Evolutionary conservation across 352 stramenopile genomes (phyloP).

Genomic region (Pythium grandisporangium): DNA sequence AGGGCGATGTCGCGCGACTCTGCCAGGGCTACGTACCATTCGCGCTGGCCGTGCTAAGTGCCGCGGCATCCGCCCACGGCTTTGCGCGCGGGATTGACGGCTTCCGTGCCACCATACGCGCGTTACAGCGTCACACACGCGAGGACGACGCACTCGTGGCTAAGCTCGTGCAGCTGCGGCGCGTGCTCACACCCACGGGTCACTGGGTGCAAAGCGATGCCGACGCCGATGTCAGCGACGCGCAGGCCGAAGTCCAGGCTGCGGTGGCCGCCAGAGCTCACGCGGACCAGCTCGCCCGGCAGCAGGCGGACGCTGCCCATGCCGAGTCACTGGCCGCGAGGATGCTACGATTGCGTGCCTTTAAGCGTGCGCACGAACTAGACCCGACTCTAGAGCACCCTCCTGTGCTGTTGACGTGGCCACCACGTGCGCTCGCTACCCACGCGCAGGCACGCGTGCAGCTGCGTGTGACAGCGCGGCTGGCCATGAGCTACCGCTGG

Average conservation of each 20-base stretch:
- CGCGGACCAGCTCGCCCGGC: too few relatives aligned
- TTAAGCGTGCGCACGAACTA: constrained; percentile 47
- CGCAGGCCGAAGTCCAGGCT: too few relatives aligned
- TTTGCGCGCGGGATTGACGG: constrained; percentile 34
- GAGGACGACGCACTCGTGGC: constrained; percentile 12
- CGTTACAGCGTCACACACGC: constrained; percentile 21
- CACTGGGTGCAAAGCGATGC: constrained; percentile 45
- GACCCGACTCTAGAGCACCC: constrained; percentile 32
- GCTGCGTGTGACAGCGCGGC: constrained; percentile 31
- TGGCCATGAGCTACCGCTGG: constrained; percentile 34
- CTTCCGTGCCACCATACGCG: constrained; percentile 32
- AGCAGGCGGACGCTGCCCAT: too few relatives aligned
- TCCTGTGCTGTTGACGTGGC: constrained; percentile 21
- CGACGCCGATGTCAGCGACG: constrained; percentile 31
- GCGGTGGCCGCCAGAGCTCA: too few relatives aligned
- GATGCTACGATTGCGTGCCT: constrained; percentile 32
- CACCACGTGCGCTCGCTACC: constrained; percentile 17
- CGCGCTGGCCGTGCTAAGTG: constrained; percentile 25
- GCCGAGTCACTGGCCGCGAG: too few relatives aligned
- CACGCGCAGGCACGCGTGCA: constrained; percentile 15
- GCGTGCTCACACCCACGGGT: constrained; percentile 34
- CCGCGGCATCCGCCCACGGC: constrained; percentile 31
- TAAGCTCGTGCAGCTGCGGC: constrained; percentile 34
- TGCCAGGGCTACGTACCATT: constrained; percentile 41
- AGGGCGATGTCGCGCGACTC: constrained; percentile 34